Conservation (phyloP, 306 rosid genomes). For the Begonia peltatifolia region DNA sequence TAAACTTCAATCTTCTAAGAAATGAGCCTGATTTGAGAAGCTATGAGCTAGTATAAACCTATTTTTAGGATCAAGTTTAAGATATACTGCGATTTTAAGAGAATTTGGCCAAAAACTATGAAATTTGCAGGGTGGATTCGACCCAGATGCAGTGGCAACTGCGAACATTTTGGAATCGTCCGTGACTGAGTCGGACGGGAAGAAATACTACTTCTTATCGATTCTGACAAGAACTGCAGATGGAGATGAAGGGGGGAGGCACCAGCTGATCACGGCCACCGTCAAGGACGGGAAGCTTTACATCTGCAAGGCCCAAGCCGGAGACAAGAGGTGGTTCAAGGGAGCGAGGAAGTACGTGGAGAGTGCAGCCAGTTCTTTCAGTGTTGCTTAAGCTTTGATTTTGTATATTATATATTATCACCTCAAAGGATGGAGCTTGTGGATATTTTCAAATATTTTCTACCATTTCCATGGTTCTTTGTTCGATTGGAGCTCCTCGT, state of each 20-base stretch:
- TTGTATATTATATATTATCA: too few relatives aligned
- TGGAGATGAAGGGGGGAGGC: slow-evolving; percentile 98
- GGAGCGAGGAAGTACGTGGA: slow-evolving; percentile 89
- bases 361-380: slow-evolving; percentile 61
- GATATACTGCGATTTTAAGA: not conserved
- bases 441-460: too few relatives aligned
- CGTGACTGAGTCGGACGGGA: slow-evolving; percentile 26
- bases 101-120: not conserved
- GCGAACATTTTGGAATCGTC: slow-evolving; percentile 67
- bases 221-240: slow-evolving; percentile 98
- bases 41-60: too few relatives aligned
- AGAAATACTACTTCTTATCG: slow-evolving; percentile 44
- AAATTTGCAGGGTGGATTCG: slow-evolving; percentile 74
- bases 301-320: slow-evolving; percentile 95
- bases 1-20: too few relatives aligned
- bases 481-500: too few relatives aligned
- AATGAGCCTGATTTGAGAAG: too few relatives aligned
- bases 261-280: slow-evolving; percentile 68
- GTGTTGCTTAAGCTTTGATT: slow-evolving; percentile 50
- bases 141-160: slow-evolving; percentile 57
- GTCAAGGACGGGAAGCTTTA: slow-evolving; percentile 80
- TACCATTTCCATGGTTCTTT: too few relatives aligned
- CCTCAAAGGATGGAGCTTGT: too few relatives aligned
- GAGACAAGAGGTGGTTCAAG: slow-evolving; percentile 98
- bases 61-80: too few relatives aligned